Evolutionary conservation across 192 early-diverging fungal genomes (phyloP).

Genomic region (Dissophora globulifera): DNA sequence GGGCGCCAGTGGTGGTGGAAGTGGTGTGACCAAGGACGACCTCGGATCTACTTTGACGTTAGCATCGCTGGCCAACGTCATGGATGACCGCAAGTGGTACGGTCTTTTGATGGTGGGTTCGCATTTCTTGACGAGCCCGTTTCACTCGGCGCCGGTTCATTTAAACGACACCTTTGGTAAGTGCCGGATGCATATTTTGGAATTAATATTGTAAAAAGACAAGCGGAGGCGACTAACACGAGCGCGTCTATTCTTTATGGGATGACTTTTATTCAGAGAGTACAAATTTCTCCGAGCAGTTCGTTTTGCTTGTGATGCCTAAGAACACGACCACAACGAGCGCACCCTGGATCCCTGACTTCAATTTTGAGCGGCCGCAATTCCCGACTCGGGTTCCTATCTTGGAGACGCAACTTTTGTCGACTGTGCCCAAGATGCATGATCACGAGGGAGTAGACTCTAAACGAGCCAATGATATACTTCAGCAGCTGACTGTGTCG

Average conservation of each 20-base stretch:
- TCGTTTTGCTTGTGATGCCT: slow-evolving; percentile 39
- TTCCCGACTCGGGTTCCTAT: background rate
- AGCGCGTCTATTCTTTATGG: no score
- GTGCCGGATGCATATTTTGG: no score
- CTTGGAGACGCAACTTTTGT: background rate
- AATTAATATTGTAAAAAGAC: no score
- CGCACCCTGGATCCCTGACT: slow-evolving; percentile 45
- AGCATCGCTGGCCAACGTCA: slow-evolving; percentile 1
- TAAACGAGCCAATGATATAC: background rate
- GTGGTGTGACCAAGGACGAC: slow-evolving; percentile 29
- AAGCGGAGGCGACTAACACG: no score
- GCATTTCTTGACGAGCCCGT: slow-evolving; percentile 16
- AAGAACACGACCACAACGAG: slow-evolving; percentile 1
- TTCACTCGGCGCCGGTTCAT: slow-evolving; percentile 17
- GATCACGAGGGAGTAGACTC: background rate
- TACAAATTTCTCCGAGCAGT: slow-evolving; percentile 4
- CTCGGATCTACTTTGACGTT: slow-evolving; percentile 3
- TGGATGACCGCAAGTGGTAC: slow-evolving; percentile 42
- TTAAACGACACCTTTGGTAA: slow-evolving; percentile 10
- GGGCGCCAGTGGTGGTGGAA: no score
- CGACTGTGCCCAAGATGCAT: no score
- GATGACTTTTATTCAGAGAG: background rate
- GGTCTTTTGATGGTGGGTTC: slow-evolving; percentile 35
- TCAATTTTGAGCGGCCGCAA: slow-evolving; percentile 31
- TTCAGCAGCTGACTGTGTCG: background rate